Evolutionary conservation across 2,329 filamentous ascomycete species (phyloP), one percentile per base, ranked within the genome.

Genomic region (Graphilbum fragrans): DNA sequence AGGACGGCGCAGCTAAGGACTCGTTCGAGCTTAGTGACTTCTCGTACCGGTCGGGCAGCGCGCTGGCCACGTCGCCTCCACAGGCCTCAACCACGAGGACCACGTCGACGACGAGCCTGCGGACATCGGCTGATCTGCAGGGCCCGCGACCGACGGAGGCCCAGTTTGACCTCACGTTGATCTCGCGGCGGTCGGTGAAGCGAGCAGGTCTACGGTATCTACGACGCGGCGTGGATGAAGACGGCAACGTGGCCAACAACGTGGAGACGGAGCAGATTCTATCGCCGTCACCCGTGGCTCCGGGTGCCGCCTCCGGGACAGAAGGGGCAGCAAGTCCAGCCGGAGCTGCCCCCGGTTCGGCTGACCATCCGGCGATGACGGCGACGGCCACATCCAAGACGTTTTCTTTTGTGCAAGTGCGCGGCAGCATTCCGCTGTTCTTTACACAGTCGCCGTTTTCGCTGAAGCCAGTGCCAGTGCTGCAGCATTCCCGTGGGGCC

Each of bases 251-350:
- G 5, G 92, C 92, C 17, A 98, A 98, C 54, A 80, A 72, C 22
- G 90, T 96, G 18, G 92, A 98, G 63, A 94, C 90, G 0, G 92
- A 98, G 56, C 92, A 98, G 59, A 82, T 98, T 10, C 68, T 98
- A 3, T 92, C 86, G 0, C 72, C 74, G 0, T 48, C 51, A 3
- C 43, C 47, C 3, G 66, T 45, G 14, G 25, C 25, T 8, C 27
- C 19, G 10, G 19, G 35, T 23, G 20, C 16, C n/a, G 11, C 10
- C n/a, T n/a, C n/a, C n/a, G n/a, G n/a, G n/a, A n/a, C n/a, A n/a
- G n/a, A n/a, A n/a, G n/a, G n/a, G n/a, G n/a, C n/a, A n/a, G n/a
- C n/a, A n/a, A n/a, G n/a, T n/a, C 19, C 38, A 39, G 16, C 21
- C 32, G 35, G 68, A 69, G 1, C 88, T 83, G 77, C 69, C 77